phyloP scores from a whole-genome alignment of 306 rosid genomes.

The Alnus rubra region DNA sequence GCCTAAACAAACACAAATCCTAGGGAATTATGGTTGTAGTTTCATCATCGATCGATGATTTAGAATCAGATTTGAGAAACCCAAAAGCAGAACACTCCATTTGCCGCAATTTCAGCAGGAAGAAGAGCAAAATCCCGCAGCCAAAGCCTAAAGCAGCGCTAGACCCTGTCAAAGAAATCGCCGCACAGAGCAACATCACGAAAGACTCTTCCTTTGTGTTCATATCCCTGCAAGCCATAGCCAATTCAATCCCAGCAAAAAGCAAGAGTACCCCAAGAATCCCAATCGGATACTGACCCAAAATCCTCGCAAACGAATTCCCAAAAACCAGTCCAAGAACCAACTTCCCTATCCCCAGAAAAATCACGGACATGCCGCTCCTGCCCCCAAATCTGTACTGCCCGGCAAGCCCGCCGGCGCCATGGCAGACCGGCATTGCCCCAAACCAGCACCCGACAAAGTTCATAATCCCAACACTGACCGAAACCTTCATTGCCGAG shows the following conservation, averaged over 20 bases:
- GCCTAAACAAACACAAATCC: not conserved
- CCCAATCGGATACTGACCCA: constrained; percentile 57
- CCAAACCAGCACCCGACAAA: constrained; percentile 90
- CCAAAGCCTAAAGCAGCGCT: constrained; percentile 80
- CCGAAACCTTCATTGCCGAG: constrained; percentile 63
- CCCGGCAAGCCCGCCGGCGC: constrained; percentile 87
- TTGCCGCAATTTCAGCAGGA: constrained; percentile 61
- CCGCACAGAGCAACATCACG: constrained; percentile 78
- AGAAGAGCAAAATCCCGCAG: constrained; percentile 61
- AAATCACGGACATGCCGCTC: constrained; percentile 73
- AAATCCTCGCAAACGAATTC: constrained; percentile 55
- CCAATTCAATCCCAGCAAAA: constrained; percentile 74
- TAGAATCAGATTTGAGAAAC: not conserved
- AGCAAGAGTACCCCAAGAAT: constrained; percentile 73
- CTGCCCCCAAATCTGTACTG: constrained; percentile 84
- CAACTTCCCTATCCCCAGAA: constrained; percentile 62
- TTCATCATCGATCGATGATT: constrained; percentile 39
- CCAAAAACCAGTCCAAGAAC: constrained; percentile 63
- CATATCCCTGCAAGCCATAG: constrained; percentile 73
- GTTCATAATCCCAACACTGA: constrained; percentile 73
- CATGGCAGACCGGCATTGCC: constrained; percentile 88
- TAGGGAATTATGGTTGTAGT: constrained; percentile 27
- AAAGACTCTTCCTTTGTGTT: constrained; percentile 62
- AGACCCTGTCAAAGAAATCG: constrained; percentile 72
- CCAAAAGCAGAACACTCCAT: constrained; percentile 39